These are phyloP conservation scores for Aspergillus phoenicis DNA, from an alignment of 2,329 filamentous ascomycete species.

Conservation along the genomic window DNA sequence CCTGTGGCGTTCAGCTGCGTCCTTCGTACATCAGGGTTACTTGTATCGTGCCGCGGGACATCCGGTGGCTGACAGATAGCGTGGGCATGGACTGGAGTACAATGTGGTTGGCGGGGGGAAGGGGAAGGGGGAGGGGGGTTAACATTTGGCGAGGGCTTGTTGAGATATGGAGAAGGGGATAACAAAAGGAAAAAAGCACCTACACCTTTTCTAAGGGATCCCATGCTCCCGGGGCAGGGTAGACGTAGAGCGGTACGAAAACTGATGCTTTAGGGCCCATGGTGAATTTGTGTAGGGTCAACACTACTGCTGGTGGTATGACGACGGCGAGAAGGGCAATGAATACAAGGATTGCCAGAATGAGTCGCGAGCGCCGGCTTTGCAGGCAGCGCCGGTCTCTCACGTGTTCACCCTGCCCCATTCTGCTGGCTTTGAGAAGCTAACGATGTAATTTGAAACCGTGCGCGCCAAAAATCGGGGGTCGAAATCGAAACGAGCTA, in stretches of 20 bases:
- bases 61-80: conserved; percentile 20
- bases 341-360: conserved; percentile 29
- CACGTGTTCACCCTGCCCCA: conserved; percentile 37
- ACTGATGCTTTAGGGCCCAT: conserved; percentile 45
- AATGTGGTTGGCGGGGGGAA: conserved; percentile 14
- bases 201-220: conserved; percentile 50
- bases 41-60: conserved; percentile 18
- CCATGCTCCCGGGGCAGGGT: conserved; percentile 52
- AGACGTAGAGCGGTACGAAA: conserved; percentile 54
- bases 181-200: conserved; percentile 19
- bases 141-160: neutral
- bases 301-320: conserved; percentile 37
- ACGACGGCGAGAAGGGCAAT: conserved; percentile 36
- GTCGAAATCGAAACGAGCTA: conserved; percentile 4
- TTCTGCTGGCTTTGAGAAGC: conserved; percentile 17
- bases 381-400: conserved; percentile 32
- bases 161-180: neutral
- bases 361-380: conserved; percentile 33
- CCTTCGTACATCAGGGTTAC: conserved; percentile 12
- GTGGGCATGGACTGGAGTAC: conserved; percentile 18
- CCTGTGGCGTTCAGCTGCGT: conserved; percentile 35
- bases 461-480: conserved; percentile 20
- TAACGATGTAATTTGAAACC: conserved; percentile 14
- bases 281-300: conserved; percentile 37
- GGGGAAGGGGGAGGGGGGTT: conserved; percentile 3